Evolutionary conservation across 2,329 filamentous ascomycete genomes (phyloP).

Genomic region (Leptographium radiaticola): DNA sequence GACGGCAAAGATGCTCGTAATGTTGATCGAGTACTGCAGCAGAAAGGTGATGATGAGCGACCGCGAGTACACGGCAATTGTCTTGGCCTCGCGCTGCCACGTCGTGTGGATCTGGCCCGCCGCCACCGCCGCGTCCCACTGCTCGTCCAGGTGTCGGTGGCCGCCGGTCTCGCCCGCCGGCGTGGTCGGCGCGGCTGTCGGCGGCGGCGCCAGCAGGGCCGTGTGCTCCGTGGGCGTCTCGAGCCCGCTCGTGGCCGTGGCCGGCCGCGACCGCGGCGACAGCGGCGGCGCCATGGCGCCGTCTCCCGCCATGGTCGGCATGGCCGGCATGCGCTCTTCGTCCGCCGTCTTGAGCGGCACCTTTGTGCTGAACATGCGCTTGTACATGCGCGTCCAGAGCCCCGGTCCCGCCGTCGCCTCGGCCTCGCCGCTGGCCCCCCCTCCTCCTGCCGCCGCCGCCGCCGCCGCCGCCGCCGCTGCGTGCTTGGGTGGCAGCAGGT

Average conservation of each 20-base stretch:
- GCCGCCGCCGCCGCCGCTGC: slow-evolving; percentile 14
- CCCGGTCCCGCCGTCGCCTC: slow-evolving; percentile 8
- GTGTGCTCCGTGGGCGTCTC: slow-evolving; percentile 26
- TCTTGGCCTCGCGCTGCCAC: slow-evolving; percentile 81
- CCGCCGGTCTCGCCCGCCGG: slow-evolving; percentile 24
- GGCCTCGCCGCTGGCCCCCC: slow-evolving; percentile 11
- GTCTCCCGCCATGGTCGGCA: neutral
- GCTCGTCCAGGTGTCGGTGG: slow-evolving; percentile 45
- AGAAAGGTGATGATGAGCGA: slow-evolving; percentile 64
- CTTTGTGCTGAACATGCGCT: slow-evolving; percentile 42
- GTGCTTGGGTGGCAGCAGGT: slow-evolving; percentile 51
- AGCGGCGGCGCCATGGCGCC: slow-evolving; percentile 47
- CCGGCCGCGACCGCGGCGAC: slow-evolving; percentile 14
- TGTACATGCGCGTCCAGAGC: slow-evolving; percentile 26
- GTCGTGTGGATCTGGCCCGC: slow-evolving; percentile 75
- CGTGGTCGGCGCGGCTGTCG: slow-evolving; percentile 13
- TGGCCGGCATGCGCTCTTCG: slow-evolving; percentile 41
- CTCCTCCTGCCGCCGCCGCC: neutral
- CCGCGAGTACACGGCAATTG: slow-evolving; percentile 56
- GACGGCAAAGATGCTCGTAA: slow-evolving; percentile 67
- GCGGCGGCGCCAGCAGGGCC: slow-evolving; percentile 15
- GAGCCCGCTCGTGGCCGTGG: neutral
- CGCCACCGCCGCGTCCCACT: slow-evolving; percentile 77
- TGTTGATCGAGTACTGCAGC: slow-evolving; percentile 74
- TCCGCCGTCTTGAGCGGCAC: slow-evolving; percentile 24